A percentile compares a stretch with the other conserved stretches of the same genome.
Evolutionary conservation across 2,329 filamentous ascomycete genomes (phyloP).

Genomic region (Penicillium vulpinum): DNA sequence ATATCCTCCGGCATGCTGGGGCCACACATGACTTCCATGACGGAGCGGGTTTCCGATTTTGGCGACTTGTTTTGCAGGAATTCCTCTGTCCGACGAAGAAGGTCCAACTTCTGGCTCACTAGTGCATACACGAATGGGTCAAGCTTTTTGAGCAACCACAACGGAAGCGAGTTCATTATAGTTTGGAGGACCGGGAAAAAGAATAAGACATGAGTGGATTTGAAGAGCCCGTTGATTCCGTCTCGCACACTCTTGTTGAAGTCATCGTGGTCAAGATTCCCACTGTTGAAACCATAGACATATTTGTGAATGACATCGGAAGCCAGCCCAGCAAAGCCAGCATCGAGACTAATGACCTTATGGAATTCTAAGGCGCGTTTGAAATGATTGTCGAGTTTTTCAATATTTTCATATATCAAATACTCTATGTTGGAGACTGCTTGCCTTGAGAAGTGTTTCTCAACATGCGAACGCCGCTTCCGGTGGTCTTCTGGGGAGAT

Average conservation of each 20-base stretch:
- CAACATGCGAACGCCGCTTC: conserved; percentile 18
- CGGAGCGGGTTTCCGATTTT: not conserved
- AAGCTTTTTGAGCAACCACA: conserved; percentile 8
- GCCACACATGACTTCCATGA: conserved; percentile 18
- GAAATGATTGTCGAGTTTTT: conserved; percentile 17
- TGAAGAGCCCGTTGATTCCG: conserved; percentile 21
- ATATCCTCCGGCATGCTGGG: conserved; percentile 20
- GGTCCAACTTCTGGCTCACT: conserved; percentile 15
- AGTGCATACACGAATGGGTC: conserved; percentile 16
- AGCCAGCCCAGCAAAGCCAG: conserved; percentile 30
- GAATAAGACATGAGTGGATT: conserved; percentile 15
- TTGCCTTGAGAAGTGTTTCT: conserved; percentile 27
- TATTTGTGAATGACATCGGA: conserved; percentile 42
- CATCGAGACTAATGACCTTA: conserved; percentile 21
- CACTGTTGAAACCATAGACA: conserved; percentile 34
- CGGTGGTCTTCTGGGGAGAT: conserved; percentile 22
- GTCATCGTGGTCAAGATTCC: conserved; percentile 34
- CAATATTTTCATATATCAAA: conserved; percentile 15
- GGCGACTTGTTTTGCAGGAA: conserved; percentile 8
- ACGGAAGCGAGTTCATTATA: conserved; percentile 14
- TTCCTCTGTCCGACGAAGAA: conserved; percentile 6
- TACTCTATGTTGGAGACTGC: conserved; percentile 14
- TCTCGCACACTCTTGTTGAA: conserved; percentile 24
- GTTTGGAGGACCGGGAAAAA: conserved; percentile 26
- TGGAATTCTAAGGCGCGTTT: conserved; percentile 8